Percentiles rank a stretch among this genome's conserved stretches.
Conservation (phyloP, 1,284 basidiomycete genomes). For the Sphagnurus paluster region DNA sequence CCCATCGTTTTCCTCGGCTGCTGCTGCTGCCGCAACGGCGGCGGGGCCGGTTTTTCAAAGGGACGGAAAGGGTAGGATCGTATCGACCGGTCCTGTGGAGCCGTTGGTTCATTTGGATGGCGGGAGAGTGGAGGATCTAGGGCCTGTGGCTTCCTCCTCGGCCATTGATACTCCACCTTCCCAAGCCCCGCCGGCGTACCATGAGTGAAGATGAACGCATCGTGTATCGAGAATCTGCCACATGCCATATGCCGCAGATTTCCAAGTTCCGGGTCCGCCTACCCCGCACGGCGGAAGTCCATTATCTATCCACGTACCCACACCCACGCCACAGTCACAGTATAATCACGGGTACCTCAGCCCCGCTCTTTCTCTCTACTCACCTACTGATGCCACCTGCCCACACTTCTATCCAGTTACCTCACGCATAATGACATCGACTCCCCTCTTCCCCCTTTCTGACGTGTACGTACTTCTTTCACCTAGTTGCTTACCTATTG, state of each 20-base stretch:
- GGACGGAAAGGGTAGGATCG: slow-evolving; percentile 33
- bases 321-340: background rate
- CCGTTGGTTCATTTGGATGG: slow-evolving; percentile 35
- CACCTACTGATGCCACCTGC: background rate
- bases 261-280: background rate
- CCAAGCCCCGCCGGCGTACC: background rate
- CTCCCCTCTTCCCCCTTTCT: background rate
- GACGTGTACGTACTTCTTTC: background rate
- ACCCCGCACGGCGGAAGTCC: background rate
- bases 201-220: background rate
- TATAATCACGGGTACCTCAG: background rate
- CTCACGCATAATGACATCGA: background rate
- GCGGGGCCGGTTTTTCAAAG: slow-evolving; percentile 6
- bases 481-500: background rate
- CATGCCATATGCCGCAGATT: too few species aligned
- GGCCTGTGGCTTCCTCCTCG: too few species aligned
- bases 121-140: slow-evolving; percentile 13
- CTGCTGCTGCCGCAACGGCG: slow-evolving; percentile 15
- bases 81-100: slow-evolving; percentile 24
- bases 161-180: background rate
- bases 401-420: background rate
- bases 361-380: background rate
- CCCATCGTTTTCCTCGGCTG: slow-evolving; percentile 18
- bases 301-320: background rate
- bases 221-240: too few species aligned